Percentiles rank a stretch among this genome's conserved stretches.
These are phyloP conservation scores for Sporisorium iseilematis-ciliati DNA, from an alignment of 1,284 basidiomycete species.

Conservation along the genomic window DNA sequence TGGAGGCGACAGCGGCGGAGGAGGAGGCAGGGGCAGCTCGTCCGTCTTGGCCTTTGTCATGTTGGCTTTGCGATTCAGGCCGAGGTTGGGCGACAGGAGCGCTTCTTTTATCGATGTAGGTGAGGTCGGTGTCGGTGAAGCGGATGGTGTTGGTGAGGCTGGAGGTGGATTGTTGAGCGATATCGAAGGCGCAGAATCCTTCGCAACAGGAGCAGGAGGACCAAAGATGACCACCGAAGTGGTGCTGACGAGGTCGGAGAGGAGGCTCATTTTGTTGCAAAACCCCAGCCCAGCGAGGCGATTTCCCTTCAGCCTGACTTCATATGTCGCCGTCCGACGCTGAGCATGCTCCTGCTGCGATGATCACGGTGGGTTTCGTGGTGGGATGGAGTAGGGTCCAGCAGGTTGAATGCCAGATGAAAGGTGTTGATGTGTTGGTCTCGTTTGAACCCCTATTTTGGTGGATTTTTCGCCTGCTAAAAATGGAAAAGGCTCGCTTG, in stretches of 20 bases:
- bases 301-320: not conserved
- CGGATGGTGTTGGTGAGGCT: not conserved
- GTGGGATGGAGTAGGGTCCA: not conserved
- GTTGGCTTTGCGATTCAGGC: not conserved
- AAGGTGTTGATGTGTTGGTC: slow-evolving; percentile 21
- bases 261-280: slow-evolving; percentile 14
- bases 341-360: not conserved
- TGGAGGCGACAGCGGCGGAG: slow-evolving; percentile 8
- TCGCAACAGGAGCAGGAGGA: slow-evolving; percentile 26
- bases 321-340: not conserved
- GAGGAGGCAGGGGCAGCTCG: slow-evolving; percentile 17
- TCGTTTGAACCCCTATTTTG: slow-evolving; percentile 4
- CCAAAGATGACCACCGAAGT: slow-evolving; percentile 27
- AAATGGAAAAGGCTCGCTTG: too few relatives aligned
- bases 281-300: not conserved
- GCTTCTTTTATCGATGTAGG: slow-evolving; percentile 9
- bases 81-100: slow-evolving; percentile 20
- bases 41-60: not conserved
- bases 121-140: too few relatives aligned
- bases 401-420: too few relatives aligned
- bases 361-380: not conserved
- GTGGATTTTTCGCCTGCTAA: too few relatives aligned
- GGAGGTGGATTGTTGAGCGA: not conserved
- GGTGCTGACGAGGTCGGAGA: slow-evolving; percentile 20
- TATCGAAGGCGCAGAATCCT: slow-evolving; percentile 16